Percentiles rank a stretch among this genome's conserved stretches.
These are phyloP conservation scores for Diutina ranongensis DNA, from an alignment of 1,139 yeast species.

Conservation along the genomic window DNA sequence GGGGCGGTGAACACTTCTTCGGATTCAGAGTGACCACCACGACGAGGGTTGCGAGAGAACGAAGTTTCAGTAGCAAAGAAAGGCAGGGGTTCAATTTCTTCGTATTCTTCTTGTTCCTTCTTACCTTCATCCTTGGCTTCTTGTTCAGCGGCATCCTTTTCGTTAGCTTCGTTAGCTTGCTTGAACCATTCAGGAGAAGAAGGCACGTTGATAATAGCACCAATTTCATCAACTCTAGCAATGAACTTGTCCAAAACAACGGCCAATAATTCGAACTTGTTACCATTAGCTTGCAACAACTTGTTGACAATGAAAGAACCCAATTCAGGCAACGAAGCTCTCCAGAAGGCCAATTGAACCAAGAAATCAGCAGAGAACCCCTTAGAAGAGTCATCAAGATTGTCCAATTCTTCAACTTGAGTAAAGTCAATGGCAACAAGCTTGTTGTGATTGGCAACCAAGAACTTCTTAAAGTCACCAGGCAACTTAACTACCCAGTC, in stretches of 20 bases:
- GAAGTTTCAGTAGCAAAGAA: conserved; percentile 49
- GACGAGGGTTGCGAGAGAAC: conserved; percentile 48
- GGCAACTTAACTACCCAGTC: conserved; percentile 40
- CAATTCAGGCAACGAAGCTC: conserved; percentile 49
- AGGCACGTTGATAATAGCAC: conserved; percentile 35
- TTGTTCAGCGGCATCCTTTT: conserved; percentile 13
- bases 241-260: conserved; percentile 69
- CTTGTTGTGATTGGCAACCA: conserved; percentile 41
- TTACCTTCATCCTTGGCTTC: conserved; percentile 10
- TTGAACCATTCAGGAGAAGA: conserved; percentile 34
- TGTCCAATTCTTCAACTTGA: conserved; percentile 41
- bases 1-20: conserved; percentile 28
- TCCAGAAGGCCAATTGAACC: conserved; percentile 75
- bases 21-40: conserved; percentile 17
- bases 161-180: conserved; percentile 13
- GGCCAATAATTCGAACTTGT: conserved; percentile 73
- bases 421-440: conserved; percentile 48
- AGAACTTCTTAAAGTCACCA: conserved; percentile 37
- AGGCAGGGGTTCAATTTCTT: conserved; percentile 25
- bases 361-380: conserved; percentile 72
- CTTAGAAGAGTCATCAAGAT: conserved; percentile 45
- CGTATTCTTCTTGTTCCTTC: conserved; percentile 12
- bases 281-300: conserved; percentile 71
- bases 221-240: conserved; percentile 35
- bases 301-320: conserved; percentile 64